phyloP scores from a whole-genome alignment of 2,329 filamentous ascomycete species.

The Aspergillus proliferans region DNA sequence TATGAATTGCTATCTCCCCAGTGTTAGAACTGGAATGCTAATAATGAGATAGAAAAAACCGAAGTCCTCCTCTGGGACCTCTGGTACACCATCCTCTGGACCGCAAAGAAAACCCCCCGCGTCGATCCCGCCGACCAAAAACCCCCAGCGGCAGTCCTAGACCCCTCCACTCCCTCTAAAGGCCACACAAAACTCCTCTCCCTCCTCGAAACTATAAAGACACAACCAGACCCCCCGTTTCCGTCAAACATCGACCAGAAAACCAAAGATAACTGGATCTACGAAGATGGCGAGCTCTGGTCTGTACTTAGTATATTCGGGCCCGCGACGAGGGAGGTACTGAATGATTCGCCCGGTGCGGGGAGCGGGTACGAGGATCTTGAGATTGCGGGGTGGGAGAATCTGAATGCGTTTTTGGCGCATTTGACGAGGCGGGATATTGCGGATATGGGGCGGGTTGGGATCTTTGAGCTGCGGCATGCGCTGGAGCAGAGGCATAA shows the following conservation, averaged over 20 bases:
- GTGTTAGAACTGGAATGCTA: not conserved
- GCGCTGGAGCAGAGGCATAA: slow-evolving; percentile 9
- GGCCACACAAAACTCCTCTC: slow-evolving; percentile 1
- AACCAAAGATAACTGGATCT: not conserved
- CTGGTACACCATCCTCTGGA: slow-evolving; percentile 7
- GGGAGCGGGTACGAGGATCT: not conserved
- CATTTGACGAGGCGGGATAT: slow-evolving; percentile 2
- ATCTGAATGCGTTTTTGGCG: slow-evolving; percentile 8
- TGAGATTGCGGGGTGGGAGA: slow-evolving; percentile 5
- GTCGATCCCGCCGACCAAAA: not conserved
- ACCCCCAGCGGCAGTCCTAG: not conserved
- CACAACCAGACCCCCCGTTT: slow-evolving; percentile 1
- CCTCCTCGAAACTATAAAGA: slow-evolving; percentile 4
- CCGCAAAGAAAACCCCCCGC: slow-evolving; percentile 4
- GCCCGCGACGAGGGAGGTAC: not conserved
- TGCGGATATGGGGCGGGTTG: slow-evolving; percentile 3
- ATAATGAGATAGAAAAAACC: slow-evolving; percentile 1
- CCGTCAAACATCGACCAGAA: not conserved
- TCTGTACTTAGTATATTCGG: not conserved
- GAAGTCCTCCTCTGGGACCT: slow-evolving; percentile 4
- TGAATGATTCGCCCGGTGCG: slow-evolving; percentile 5
- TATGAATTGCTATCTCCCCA: not conserved
- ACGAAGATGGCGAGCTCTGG: not conserved
- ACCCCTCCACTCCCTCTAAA: slow-evolving; percentile 1
- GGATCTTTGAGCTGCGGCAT: not conserved